Evolutionary conservation across 306 rosid species (phyloP), one percentile per base, ranked within the genome.

Genomic region (Neltuma alba): DNA sequence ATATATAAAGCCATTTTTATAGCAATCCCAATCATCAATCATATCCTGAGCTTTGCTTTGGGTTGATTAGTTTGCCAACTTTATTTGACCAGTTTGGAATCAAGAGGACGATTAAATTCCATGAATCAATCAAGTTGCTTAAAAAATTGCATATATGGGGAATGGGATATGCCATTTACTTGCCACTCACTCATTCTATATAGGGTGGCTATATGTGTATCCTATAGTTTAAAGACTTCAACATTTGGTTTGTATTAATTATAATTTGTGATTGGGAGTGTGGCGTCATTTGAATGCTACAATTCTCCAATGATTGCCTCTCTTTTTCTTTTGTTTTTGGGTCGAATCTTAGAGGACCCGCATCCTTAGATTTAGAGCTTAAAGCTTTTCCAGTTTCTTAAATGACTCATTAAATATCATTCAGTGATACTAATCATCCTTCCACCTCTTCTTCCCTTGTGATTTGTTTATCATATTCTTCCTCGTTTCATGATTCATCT

Each of bases 231-330:
- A 48, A 62, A 36, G 10, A 4, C 23, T 52, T 45, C 75, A 38
- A 72, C 76, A 84, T 55, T 52, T 80, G 8, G 36, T 64, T 38
- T 16, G 44, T 52, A 44, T n/a, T 16, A 50, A 15, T 50, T 50
- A 50, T 45, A 45, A 20, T 52, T 52, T 20, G 58, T 20, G 58
- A 52, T 62, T 71, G 1, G 5, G 79, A 57, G 88, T 40, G 81
- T 61, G 83, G 76, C 57, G 41, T 54, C 58, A 83, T 83, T 84
- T 84, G 84, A 86, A 86, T 79, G 78, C 78, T 55, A 72, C 45
- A 66, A 75, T 78, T 82, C 88, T 75, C 87, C 86, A 90, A 92
- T 92, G 89, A 92, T 90, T 92, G 88, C 82, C 84, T 34, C 86
- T 84, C 85, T 75, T 89, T 86, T 38, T 54, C 77, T 79, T 41